Conservation (phyloP, 2,329 filamentous ascomycete genomes). For the Fusarium goolgardi region DNA sequence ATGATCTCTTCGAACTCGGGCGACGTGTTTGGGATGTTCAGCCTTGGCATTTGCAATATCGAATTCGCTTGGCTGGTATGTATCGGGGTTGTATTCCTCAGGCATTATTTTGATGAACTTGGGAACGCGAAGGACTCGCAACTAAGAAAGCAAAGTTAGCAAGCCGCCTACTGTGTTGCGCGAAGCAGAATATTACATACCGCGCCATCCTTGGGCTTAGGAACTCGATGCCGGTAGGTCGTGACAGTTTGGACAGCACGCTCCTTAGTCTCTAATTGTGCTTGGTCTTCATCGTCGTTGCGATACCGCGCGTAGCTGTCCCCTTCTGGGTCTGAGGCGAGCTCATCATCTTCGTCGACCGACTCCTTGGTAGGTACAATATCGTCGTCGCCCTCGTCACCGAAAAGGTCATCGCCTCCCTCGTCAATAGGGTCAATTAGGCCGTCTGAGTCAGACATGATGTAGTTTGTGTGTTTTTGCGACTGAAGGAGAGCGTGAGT, state of each 20-base stretch:
- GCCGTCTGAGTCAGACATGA: conserved; percentile 69
- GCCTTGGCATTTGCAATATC: conserved; percentile 65
- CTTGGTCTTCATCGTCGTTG: conserved; percentile 59
- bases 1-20: conserved; percentile 76
- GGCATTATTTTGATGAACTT: conserved; percentile 78
- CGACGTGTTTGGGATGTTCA: conserved; percentile 70
- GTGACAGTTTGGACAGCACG: conserved; percentile 72
- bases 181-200: conserved; percentile 57
- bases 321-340: conserved; percentile 63
- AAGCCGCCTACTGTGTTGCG: not conserved
- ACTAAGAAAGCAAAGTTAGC: conserved; percentile 56
- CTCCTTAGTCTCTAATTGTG: conserved; percentile 61
- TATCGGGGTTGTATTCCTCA: conserved; percentile 72
- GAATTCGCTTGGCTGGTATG: conserved; percentile 70
- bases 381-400: conserved; percentile 70
- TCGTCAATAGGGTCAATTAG: conserved; percentile 64
- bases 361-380: conserved; percentile 69
- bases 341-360: conserved; percentile 71
- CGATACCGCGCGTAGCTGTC: conserved; percentile 56
- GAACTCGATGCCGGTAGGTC: conserved; percentile 75
- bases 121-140: conserved; percentile 77
- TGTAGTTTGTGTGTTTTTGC: not conserved
- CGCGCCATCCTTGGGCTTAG: conserved; percentile 76
- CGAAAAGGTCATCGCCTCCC: conserved; percentile 71
- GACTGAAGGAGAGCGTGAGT: not conserved